A percentile compares a stretch with the other conserved stretches of the same genome.
Evolutionary conservation across 1,284 basidiomycete species (phyloP).

Genomic region (Inonotus obliquus): DNA sequence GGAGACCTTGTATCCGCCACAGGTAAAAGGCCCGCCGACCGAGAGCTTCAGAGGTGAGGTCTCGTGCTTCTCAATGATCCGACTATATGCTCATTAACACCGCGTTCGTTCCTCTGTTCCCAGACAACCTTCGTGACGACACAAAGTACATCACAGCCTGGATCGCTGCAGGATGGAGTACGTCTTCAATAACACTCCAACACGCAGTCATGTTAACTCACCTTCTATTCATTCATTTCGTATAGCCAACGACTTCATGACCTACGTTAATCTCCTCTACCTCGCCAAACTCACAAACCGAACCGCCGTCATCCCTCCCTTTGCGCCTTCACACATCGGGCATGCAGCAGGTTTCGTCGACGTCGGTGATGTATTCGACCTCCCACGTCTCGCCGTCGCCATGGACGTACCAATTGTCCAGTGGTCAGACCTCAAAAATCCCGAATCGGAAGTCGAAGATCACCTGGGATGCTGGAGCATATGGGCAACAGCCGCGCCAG

Average conservation of each 20-base stretch:
- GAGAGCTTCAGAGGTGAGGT: constrained; percentile 36
- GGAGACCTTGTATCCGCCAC: constrained; percentile 28
- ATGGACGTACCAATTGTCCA: constrained; percentile 36
- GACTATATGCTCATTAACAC: background rate
- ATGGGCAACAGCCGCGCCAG: constrained; percentile 18
- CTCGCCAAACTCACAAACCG: constrained; percentile 59
- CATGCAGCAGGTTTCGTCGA: constrained; percentile 33
- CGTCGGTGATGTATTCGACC: constrained; percentile 41
- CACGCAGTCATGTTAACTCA: background rate
- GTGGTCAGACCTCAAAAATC: constrained; percentile 39
- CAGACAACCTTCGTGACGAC: constrained; percentile 52
- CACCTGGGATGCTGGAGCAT: constrained; percentile 62
- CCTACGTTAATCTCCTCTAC: constrained; percentile 62
- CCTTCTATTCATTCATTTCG: background rate
- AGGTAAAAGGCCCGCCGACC: constrained; percentile 46
- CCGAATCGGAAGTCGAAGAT: constrained; percentile 49
- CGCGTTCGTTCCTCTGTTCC: background rate
- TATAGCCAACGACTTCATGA: constrained; percentile 28
- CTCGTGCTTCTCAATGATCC: background rate
- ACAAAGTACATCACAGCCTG: constrained; percentile 64
- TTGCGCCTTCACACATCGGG: constrained; percentile 63
- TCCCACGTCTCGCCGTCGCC: constrained; percentile 33
- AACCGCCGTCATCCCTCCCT: constrained; percentile 58
- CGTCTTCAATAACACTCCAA: background rate
- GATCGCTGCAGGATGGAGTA: constrained; percentile 69